A percentile compares a stretch with the other conserved stretches of the same genome.
These are phyloP conservation scores for Aquanectria penicillioides DNA, from an alignment of 2,329 filamentous ascomycete genomes.

Conservation along the genomic window DNA sequence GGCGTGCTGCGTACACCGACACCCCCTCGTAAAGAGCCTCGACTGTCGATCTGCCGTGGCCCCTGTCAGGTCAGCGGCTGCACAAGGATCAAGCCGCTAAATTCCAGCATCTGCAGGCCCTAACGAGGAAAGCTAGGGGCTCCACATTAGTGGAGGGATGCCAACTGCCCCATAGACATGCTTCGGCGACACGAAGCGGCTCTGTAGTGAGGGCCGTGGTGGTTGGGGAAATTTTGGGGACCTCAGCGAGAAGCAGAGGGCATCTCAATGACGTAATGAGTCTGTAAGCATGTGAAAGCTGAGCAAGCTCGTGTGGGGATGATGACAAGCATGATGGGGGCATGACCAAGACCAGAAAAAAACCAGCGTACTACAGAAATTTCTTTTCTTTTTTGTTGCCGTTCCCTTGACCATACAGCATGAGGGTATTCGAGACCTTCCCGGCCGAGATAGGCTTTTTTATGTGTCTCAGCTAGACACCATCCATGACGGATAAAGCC, in stretches of 20 bases:
- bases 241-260: neutral
- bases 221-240: conserved; percentile 4
- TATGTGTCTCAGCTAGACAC: neutral
- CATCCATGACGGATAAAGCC: neutral
- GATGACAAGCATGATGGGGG: conserved; percentile 9
- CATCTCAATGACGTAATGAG: conserved; percentile 19
- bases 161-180: neutral
- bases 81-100: conserved; percentile 4
- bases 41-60: neutral
- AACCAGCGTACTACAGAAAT: neutral
- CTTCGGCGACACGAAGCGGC: too few species aligned
- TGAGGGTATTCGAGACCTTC: too few species aligned
- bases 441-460: neutral
- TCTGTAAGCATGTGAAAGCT: conserved; percentile 24
- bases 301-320: conserved; percentile 13
- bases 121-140: neutral
- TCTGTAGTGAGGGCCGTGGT: too few species aligned
- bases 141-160: neutral
- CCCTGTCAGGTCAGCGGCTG: neutral
- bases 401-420: too few species aligned
- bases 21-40: neutral
- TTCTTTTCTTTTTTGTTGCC: neutral
- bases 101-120: conserved; percentile 10
- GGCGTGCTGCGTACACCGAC: too few species aligned
- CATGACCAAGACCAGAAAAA: conserved; percentile 7